These are phyloP conservation scores for Brassica napus DNA, from an alignment of 345 rosid genomes.

Conservation along the genomic window DNA sequence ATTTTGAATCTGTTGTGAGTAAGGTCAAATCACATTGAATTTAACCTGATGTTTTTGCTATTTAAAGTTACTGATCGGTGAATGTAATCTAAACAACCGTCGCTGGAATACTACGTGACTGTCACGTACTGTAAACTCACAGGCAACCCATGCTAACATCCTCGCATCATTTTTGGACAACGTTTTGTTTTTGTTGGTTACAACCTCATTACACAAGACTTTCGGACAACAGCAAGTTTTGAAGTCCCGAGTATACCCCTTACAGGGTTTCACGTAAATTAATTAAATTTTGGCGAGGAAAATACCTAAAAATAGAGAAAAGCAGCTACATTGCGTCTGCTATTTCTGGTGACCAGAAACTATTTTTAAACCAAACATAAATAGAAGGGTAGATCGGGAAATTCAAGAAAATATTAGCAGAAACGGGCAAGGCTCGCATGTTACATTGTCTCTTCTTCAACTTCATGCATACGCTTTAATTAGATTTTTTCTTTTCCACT, in stretches of 20 bases:
- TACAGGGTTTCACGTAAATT: background rate
- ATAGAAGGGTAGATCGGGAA: conserved; percentile 49
- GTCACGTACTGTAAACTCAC: conserved; percentile 41
- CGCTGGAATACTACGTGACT: conserved; percentile 20
- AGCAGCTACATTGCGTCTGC: conserved; percentile 3
- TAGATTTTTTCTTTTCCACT: conserved; percentile 39
- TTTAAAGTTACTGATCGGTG: conserved; percentile 16
- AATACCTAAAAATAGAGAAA: conserved; percentile 18
- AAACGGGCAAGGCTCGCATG: conserved; percentile 83
- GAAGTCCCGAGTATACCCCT: background rate
- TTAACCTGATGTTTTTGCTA: background rate
- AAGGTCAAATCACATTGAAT: conserved; percentile 29
- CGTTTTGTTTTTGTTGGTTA: conserved; percentile 37
- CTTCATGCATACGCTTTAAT: conserved; percentile 65
- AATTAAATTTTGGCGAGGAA: background rate
- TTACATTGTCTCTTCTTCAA: conserved; percentile 64
- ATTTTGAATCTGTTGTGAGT: conserved; percentile 15
- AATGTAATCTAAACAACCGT: conserved; percentile 13
- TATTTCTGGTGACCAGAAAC: conserved; percentile 18
- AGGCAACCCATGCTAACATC: conserved; percentile 36
- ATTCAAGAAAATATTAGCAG: conserved; percentile 32
- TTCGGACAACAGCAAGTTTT: conserved; percentile 1
- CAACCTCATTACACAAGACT: conserved; percentile 41
- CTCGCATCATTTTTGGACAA: conserved; percentile 18
- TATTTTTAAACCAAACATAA: conserved; percentile 1